Percentiles rank a stretch among this genome's conserved stretches.
These are phyloP conservation scores for Diplosphaera chodatii DNA, from an alignment of 139 green algal genomes.

Conservation along the genomic window DNA sequence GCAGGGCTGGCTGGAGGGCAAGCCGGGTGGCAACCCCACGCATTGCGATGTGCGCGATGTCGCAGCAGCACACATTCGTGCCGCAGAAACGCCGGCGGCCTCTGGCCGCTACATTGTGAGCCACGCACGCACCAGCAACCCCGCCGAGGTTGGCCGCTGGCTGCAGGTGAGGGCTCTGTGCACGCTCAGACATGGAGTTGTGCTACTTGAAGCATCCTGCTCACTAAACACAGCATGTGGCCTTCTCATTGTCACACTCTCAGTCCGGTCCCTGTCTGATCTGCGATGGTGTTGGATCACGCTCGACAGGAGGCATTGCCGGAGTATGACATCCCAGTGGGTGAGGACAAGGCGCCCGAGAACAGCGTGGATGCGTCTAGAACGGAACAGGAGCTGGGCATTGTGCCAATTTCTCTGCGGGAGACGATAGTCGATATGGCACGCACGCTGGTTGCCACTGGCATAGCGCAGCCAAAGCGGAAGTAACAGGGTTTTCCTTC, in stretches of 20 bases:
- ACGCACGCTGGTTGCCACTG: constrained; percentile 14
- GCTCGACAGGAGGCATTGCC: constrained; percentile 25
- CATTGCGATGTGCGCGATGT: constrained; percentile 51
- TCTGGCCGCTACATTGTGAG: constrained; percentile 42
- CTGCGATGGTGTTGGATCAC: no score
- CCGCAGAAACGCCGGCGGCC: constrained; percentile 23
- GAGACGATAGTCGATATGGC: constrained; percentile 34
- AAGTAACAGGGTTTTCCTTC: no score
- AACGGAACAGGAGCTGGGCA: constrained; percentile 26
- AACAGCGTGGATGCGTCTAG: constrained; percentile 10
- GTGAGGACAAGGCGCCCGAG: constrained; percentile 1
- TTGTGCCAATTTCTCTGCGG: constrained; percentile 16
- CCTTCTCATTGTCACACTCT: neutral
- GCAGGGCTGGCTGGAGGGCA: constrained; percentile 32
- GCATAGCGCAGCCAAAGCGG: neutral
- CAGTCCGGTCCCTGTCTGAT: neutral
- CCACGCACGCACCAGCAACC: constrained; percentile 4
- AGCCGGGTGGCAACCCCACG: constrained; percentile 9
- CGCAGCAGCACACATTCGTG: constrained; percentile 36
- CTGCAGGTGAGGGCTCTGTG: constrained; percentile 15
- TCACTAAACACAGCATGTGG: neutral
- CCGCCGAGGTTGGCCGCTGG: constrained; percentile 4
- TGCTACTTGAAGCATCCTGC: neutral
- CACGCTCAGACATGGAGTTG: neutral
- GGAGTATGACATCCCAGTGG: constrained; percentile 9